Base-by-base conservation (phyloP, 257 asterid species). In the Nicotiana tabacum region DNA sequence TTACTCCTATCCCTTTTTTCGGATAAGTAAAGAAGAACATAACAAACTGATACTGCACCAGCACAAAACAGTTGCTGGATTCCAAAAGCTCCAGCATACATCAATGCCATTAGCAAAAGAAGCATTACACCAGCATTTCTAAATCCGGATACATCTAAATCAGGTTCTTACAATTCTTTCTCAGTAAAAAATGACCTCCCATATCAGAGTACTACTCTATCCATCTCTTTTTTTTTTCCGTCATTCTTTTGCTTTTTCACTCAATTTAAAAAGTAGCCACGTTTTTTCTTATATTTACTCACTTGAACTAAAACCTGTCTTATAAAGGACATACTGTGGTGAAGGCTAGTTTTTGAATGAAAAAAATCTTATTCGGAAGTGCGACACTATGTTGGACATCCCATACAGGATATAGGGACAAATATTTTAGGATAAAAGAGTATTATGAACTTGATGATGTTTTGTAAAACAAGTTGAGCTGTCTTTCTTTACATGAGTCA, bases 81-180 rank as follows among this genome's bases (percentile, higher is more conserved):
- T 24, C 61, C 78, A 72, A 72, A 72, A 72, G 27, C 37, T 72
- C 60, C 37, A 46, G 51, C 37, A 13, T 39, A 46, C 37, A 46
- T 72, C 78, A 46, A 43, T 43, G 60, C 3, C 78, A 72, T 72
- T 72, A 70, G 61, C 3, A 72, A 72, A 72, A 24, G 78, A 72
- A 72, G 60, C 60, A 46, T 24, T 72, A 24, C 35, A 21, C 35
- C 32, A 21, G 43, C 46, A 39, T n/a, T 70, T 70, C 24, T 39
- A 70, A 39, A 10, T 70, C 12, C 1, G 1, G 58, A 70, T 70
- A 43, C 78, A 70, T 69, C 33, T 69, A 37, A 18, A 4, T 33
- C 48, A 69, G 57, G 10, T 69, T 69, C 57, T 69, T 69, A n/a
- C 32, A 37, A 39, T 70, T 70, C 35, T 70, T 3, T 39, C 27